Evolutionary conservation across 2,329 filamentous ascomycete species (phyloP), one percentile per base, ranked within the genome.

Genomic region (Diaporthe ilicicola): DNA sequence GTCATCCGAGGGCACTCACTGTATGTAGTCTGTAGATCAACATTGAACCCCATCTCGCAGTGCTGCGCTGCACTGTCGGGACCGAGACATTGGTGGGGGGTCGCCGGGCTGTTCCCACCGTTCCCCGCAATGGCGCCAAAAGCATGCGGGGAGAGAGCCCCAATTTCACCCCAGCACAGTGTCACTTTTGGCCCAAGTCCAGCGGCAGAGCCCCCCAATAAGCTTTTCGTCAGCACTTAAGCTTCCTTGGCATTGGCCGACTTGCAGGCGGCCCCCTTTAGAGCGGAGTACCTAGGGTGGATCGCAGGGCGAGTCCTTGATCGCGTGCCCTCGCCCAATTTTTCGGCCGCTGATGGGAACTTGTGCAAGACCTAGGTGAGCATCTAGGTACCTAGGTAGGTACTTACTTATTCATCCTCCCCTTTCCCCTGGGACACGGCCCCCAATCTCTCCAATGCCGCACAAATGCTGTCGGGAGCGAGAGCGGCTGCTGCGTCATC

Each of bases 151-250:
- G 56, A 29, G 13, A 29, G 6, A 24, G 19, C 34, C 39, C 37
- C 9, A n/a, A n/a, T 6, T 42, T 42, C 22, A 12, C 17, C 54
- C 55, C 55, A 37, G 55, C 37, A 46, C 12, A 4, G 55, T 61
- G 55, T 37, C 55, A 29, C n/a, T 8, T 44, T 8, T 10, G 34
- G 13, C 54, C n/a, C 42, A n/a, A 24, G 29, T 32, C 56, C 56
- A 22, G 17, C 56, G 56, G 39, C 39, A 46, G 10, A 24, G 56
- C 56, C 3, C 3, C 39, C 24, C 46, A 48, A 62, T 27, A 62
- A 62, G 59, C 59, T 62, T 62, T 62, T n/a, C 39, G 17, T 10
- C 50, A 17, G 59, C 59, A 22, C 42, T 29, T 37, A 62, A 62
- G 59, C 59, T 62, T 62, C 42, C 56, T 46, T 62, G 27, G 59